Conservation (phyloP, 495 filamentous ascomycete genomes). For the Endocarpon pusillum region DNA sequence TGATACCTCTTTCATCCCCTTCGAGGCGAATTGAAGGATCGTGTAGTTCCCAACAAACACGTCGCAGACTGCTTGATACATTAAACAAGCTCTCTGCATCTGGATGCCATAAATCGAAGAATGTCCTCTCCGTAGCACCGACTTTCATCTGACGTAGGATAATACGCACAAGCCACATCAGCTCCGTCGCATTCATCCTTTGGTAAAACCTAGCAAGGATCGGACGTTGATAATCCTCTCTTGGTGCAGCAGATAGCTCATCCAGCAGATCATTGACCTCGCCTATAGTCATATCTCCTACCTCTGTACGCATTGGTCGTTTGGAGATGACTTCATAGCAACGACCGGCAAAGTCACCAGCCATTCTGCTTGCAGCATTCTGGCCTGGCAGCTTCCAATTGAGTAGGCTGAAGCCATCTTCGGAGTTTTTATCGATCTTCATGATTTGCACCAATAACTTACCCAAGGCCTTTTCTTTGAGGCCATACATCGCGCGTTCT, state of each 20-base stretch:
- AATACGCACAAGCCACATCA: constrained; percentile 89
- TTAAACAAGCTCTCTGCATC: constrained; percentile 83
- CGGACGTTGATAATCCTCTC: constrained; percentile 65
- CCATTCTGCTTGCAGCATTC: constrained; percentile 39
- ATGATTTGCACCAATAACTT: constrained; percentile 78
- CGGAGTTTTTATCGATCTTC: constrained; percentile 82
- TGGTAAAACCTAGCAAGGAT: constrained; percentile 74
- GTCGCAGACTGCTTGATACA: constrained; percentile 72
- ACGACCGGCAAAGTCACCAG: constrained; percentile 81
- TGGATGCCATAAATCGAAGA: constrained; percentile 84
- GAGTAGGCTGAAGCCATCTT: constrained; percentile 68
- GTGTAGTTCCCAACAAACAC: constrained; percentile 90
- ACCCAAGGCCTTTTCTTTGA: constrained; percentile 84
- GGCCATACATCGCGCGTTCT: constrained; percentile 81
- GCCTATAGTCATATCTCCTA: constrained; percentile 64
- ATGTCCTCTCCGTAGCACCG: constrained; percentile 86
- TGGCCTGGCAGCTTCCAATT: constrained; percentile 89
- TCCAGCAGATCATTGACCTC: constrained; percentile 85
- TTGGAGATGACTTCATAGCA: constrained; percentile 80
- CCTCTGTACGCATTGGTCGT: constrained; percentile 53
- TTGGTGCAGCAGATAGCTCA: constrained; percentile 50
- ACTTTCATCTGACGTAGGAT: constrained; percentile 95
- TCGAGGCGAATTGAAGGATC: constrained; percentile 61
- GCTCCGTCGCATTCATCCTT: constrained; percentile 80
- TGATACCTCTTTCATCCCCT: constrained; percentile 54